Evolutionary conservation across 83 land plant species (phyloP), one percentile per base, ranked within the genome.

Genomic region (Picea engelmannii): DNA sequence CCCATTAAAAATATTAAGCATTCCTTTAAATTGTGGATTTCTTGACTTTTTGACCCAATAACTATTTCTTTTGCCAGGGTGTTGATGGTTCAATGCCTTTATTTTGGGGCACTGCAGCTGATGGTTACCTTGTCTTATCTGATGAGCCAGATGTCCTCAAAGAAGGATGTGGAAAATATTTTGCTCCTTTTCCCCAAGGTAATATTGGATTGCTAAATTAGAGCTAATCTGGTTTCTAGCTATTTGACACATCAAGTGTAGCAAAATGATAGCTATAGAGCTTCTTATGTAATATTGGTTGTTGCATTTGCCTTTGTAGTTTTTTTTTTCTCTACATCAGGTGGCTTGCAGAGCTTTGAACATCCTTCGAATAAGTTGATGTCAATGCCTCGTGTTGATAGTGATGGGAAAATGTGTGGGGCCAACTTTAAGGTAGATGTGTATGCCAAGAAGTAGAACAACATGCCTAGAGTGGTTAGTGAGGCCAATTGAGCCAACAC

Each of bases 101-200:
- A 65, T 93, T 82, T 88, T 93, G 98, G 96, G 98, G 98, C 55
- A 85, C 87, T 49, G 87, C 91, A 78, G 69, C 87, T 31, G 91
- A 95, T 68, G 98, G 82, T 62, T 83, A 79, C 66, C 92, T 95
- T 71, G 90, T 90, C 65, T 82, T 95, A 42, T 91, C 90, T 24
- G 94, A 93, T 87, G 93, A 91, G 80, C 78, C 74, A 4, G 85
- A 90, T 31, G 70, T 85, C 12, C 67, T 91, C 68, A 92, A 90
- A 85, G 88, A 84, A 80, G 96, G 90, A 13, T 95, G 94, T 80
- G 96, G 98, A 13, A 93, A 91, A 73, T 95, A 94, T 20, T 95
- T 90, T 90, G 94, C 96, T 15, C 94, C 95, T 24, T 95, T 93
- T 74, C 98, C 95, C 11, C 82, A 86, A 86, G 98, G 96, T 93